Evolutionary conservation across 2,329 filamentous ascomycete genomes (phyloP).

Genomic region (Stagonosporopsis tanaceti): DNA sequence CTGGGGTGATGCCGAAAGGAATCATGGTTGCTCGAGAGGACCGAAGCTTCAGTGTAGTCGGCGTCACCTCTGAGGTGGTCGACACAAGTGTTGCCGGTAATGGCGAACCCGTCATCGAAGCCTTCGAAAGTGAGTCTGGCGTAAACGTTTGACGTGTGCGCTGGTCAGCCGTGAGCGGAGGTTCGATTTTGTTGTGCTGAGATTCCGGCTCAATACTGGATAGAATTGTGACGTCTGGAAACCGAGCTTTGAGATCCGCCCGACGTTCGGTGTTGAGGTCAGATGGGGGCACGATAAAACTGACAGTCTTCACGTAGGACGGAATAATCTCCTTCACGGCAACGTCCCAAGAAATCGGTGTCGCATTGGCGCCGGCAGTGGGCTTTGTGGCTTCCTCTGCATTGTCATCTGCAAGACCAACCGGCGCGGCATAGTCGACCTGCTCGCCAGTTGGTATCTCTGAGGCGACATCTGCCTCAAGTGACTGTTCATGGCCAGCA

Average conservation of each 20-base stretch:
- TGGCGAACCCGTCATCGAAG: background rate
- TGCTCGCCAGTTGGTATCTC: background rate
- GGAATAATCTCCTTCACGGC: background rate
- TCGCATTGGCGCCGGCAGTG: background rate
- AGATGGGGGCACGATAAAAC: background rate
- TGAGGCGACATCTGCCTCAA: background rate
- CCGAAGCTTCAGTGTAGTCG: background rate
- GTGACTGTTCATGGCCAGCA: background rate
- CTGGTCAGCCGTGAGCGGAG: background rate
- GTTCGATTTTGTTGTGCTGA: too few species aligned
- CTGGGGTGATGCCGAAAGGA: background rate
- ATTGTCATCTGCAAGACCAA: background rate
- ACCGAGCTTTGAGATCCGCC: background rate
- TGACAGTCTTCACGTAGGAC: constrained; percentile 1
- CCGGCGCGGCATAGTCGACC: background rate
- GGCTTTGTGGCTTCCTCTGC: background rate
- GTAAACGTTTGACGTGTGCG: background rate
- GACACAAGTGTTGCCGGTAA: background rate
- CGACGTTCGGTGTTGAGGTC: background rate
- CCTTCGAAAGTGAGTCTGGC: background rate
- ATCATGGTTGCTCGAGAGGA: background rate
- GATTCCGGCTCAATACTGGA: background rate
- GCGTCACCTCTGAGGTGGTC: background rate
- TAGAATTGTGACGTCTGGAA: constrained; percentile 1
- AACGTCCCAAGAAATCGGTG: background rate